Evolutionary conservation across 2,329 filamentous ascomycete genomes (phyloP), one percentile per base, ranked within the genome.

Genomic region (Neopestalotiopsis sp.): DNA sequence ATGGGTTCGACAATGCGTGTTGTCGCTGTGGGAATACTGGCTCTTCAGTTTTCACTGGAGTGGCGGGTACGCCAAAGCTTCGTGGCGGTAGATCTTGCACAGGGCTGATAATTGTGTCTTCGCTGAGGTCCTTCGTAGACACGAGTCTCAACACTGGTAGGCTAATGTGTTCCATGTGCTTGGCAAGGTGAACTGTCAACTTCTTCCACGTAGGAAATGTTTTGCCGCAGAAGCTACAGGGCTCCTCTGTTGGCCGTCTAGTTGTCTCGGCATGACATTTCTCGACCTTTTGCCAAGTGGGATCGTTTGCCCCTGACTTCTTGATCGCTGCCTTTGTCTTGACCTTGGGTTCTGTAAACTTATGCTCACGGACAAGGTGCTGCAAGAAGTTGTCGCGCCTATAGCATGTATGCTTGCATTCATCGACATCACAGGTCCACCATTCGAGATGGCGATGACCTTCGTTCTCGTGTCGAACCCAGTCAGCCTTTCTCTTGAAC

Each of bases 401-500:
- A 79, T 91, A 97, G 82, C 94, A 97, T 3, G 86, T 89, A 77
- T 97, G 95, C 9, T 85, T 87, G 79, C 95, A 97, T 71, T 95
- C 94, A 4, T 91, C 88, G 24, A 94, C 88, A 70, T 93, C 90
- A 77, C 95, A 98, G 5, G 88, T 90, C 94, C 94, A 98, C 90
- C 93, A 96, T 76, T 97, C 94, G 2, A 97, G 84, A 72, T 97
- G 94, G 30, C 95, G 89, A 78, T 98, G 95, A 32, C 92, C 90
- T 80, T 98, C 95, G 74, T 95, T 97, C 78, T 97, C 95, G 76
- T 98, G 95, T 38, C 95, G 89, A 28, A 97, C 94, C 95, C 95
- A 98, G 78, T 98, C 95, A 14, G 95, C 95, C 81, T 97, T 98
- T 62, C 94, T 89, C 81, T 97, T 97, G 85, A 97, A 98, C 45